Percentiles rank a stretch among this genome's conserved stretches.
Evolutionary conservation across 768 basidiomycete genomes (phyloP).

Genomic region (Multifurca ochricompacta): DNA sequence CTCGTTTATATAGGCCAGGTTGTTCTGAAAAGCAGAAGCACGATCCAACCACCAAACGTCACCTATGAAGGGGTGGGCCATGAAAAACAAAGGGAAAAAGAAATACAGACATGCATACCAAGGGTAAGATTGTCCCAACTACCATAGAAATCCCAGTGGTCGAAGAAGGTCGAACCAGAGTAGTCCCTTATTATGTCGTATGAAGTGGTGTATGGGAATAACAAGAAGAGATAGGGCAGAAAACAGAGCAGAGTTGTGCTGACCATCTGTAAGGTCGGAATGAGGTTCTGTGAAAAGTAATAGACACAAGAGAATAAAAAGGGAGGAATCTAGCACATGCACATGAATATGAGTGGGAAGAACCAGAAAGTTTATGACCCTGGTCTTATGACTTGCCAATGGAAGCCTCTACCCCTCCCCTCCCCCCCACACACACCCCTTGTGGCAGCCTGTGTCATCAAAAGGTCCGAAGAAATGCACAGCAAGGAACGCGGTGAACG

Average conservation of each 20-base stretch:
- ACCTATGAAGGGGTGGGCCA: constrained; percentile 32
- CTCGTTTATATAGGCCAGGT: constrained; percentile 51
- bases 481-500: too few relatives aligned
- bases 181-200: constrained; percentile 34
- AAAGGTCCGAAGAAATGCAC: too few relatives aligned
- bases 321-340: neutral
- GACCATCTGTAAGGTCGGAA: neutral
- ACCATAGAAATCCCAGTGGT: constrained; percentile 38
- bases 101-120: constrained; percentile 23
- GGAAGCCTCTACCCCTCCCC: neutral
- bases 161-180: constrained; percentile 36
- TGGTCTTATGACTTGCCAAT: neutral
- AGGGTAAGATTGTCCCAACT: constrained; percentile 34
- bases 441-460: too few relatives aligned
- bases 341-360: neutral
- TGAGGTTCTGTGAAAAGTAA: neutral
- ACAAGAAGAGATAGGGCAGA: neutral
- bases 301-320: neutral
- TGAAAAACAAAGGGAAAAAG: neutral
- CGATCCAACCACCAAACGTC: constrained; percentile 54
- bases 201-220: neutral
- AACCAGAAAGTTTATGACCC: neutral
- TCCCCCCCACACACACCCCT: too few relatives aligned
- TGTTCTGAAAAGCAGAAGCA: constrained; percentile 37
- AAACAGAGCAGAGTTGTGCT: neutral